phyloP scores from a whole-genome alignment of 169 alveolate genomes.

The Theileria annulata region DNA sequence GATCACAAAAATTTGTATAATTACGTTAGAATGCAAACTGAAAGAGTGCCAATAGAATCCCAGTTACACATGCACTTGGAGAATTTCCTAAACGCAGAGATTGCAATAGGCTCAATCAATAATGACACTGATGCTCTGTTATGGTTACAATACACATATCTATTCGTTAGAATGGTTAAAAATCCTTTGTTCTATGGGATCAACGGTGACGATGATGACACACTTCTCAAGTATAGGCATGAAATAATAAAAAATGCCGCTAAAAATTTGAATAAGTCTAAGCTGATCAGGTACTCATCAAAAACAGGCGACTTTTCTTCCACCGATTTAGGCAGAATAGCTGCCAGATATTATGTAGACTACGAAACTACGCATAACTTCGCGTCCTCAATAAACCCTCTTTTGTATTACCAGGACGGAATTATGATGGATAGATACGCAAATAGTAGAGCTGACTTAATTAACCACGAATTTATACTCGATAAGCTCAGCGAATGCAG shows the following conservation, averaged over 20 bases:
- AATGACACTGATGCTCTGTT: slow-evolving; percentile 89
- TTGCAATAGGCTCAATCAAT: slow-evolving; percentile 90
- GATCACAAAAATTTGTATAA: slow-evolving; percentile 71
- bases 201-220: slow-evolving; percentile 57
- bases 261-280: slow-evolving; percentile 67
- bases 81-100: slow-evolving; percentile 92
- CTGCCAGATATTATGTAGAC: slow-evolving; percentile 84
- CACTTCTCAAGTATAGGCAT: slow-evolving; percentile 51
- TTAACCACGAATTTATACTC: slow-evolving; percentile 49
- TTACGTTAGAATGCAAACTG: slow-evolving; percentile 72
- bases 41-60: slow-evolving; percentile 74
- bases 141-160: slow-evolving; percentile 94
- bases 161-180: slow-evolving; percentile 86
- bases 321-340: slow-evolving; percentile 86
- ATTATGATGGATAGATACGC: slow-evolving; percentile 14
- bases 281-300: slow-evolving; percentile 63
- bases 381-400: slow-evolving; percentile 56
- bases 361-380: slow-evolving; percentile 78
- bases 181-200: slow-evolving; percentile 89
- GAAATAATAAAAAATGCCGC: slow-evolving; percentile 69
- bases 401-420: slow-evolving; percentile 13
- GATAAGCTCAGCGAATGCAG: slow-evolving; percentile 56
- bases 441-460: neutral
- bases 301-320: slow-evolving; percentile 72
- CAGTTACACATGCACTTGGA: slow-evolving; percentile 71